Evolutionary conservation across 768 basidiomycete species (phyloP), one percentile per base, ranked within the genome.

Genomic region (Russula sp.): DNA sequence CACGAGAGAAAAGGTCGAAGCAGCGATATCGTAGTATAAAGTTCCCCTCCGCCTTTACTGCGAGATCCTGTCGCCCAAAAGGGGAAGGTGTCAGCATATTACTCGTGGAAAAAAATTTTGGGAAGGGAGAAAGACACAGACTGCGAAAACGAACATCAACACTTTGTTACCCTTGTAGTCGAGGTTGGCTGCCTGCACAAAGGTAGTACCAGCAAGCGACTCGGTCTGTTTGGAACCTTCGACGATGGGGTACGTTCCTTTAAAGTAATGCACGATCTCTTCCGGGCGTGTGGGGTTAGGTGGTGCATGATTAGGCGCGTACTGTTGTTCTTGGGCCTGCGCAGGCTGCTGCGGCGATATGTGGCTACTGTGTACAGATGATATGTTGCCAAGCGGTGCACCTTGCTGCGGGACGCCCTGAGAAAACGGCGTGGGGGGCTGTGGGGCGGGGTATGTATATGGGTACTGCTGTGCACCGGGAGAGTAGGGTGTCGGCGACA

Each of bases 21-120:
- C 80, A 78, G 4, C 87, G 78, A 69, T 88, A 88, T n/a, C 86
- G 80, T 31, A 88, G 75, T 44, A 84, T 77, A 69, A 88, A 89
- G 16, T 76, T 78, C 27, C 87, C 87, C 68, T 88, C 86, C 22
- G 77, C 78, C 67, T 83, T 84, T 6, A 89, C 86, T 0, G 87
- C 84, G n/a, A 89, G 75, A 68, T 89, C 87, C 87, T 89, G 66
- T 27, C 27, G n/a, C 44, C 37, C 34, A 20, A 55, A 39, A 35
- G 27, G 37, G 9, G 13, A n/a, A 14, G 9, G 27, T 14, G 39
- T 54, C 47, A 68, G 57, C 42, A 22, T 44, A 18, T 8, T 34
- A 47, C n/a, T 37, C n/a, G 27, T 37, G 31, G 18, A 40, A 40
- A 18, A 18, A 18, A 4, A 13, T 22, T 44, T 16, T 40, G n/a